Base-by-base conservation (phyloP, 805 yeast genomes). In the Sungouiozyma intestinalis region DNA sequence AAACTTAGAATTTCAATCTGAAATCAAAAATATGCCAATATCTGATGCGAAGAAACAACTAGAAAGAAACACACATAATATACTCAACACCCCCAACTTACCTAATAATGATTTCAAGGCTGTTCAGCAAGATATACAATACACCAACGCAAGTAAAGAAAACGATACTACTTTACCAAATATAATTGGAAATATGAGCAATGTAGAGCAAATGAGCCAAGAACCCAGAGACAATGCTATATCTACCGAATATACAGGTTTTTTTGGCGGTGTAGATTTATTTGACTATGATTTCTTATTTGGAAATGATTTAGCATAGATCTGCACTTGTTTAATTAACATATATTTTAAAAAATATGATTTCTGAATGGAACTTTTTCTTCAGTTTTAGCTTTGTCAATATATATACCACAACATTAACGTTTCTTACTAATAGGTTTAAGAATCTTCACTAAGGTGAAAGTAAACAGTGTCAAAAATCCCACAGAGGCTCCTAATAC, bases 401-500 rank as follows among this genome's bases (percentile, higher is more conserved):
- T n/a, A n/a, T n/a, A n/a, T n/a, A n/a, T n/a, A n/a, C n/a, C n/a
- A 4, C 16, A 5, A 14, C 27, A 13, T 21, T 24, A 36, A 21
- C 33, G 16, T 21, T 33, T 29, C 46, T 45, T 17, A 43, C 42
- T 24, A 11, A 18, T 18, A 31, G 27, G 36, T 24, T 44, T 53
- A 9, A 54, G 35, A 29, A 61, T 33, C 40, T 79, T 73, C 63
- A 84, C 72, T 27, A 81, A 71, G 72, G 87, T 79, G 5, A 80
- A 66, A 0, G 85, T 70, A 2, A 77, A 72, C 0, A 81, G 55
- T 0, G 81, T 68, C 68, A 83, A 68, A 38, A 84, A 74, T 1
- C 83, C 78, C 14, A 82, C 65, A 0, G 87, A 84, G 0, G 87
- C 77, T 2, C 85, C 79, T 0, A 83, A 80, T 44, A 84, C 64